phyloP scores from a whole-genome alignment of 306 rosid species.

The Pyrus communis region DNA sequence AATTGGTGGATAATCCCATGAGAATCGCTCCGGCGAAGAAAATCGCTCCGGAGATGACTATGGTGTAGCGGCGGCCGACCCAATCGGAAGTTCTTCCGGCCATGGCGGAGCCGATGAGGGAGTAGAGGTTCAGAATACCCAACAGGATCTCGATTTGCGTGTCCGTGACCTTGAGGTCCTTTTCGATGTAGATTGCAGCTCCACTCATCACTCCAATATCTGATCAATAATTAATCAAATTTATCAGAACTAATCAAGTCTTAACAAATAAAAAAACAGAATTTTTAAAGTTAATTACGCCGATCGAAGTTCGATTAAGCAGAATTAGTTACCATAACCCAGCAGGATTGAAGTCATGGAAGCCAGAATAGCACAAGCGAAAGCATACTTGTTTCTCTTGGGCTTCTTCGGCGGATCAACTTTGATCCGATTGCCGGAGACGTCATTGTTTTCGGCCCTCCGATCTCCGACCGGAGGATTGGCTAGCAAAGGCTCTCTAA shows the following conservation, averaged over 20 bases:
- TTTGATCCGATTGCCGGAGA: conserved; percentile 3
- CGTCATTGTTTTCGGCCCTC: neutral
- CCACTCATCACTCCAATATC: conserved; percentile 71
- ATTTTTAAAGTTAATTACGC: neutral
- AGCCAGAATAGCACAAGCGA: conserved; percentile 52
- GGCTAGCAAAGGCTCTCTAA: neutral
- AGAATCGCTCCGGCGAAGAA: conserved; percentile 51
- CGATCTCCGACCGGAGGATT: neutral
- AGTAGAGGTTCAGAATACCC: conserved; percentile 48
- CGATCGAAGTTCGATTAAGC: neutral
- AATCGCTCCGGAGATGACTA: conserved; percentile 34
- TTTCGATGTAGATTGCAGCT: conserved; percentile 38
- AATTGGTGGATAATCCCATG: conserved; percentile 54
- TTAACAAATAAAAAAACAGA: neutral
- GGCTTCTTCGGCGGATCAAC: conserved; percentile 35
- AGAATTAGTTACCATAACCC: conserved; percentile 42
- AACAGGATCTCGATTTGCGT: conserved; percentile 36
- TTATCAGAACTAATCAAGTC: neutral
- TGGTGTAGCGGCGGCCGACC: conserved; percentile 70
- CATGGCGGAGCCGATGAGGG: conserved; percentile 43
- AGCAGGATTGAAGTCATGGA: conserved; percentile 58
- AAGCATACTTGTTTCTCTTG: conserved; percentile 38
- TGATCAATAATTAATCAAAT: neutral
- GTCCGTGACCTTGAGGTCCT: conserved; percentile 40
- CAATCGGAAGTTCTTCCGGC: conserved; percentile 62